Conservation (phyloP, 148 eudicot species). For the Gaultheria prostrata region DNA sequence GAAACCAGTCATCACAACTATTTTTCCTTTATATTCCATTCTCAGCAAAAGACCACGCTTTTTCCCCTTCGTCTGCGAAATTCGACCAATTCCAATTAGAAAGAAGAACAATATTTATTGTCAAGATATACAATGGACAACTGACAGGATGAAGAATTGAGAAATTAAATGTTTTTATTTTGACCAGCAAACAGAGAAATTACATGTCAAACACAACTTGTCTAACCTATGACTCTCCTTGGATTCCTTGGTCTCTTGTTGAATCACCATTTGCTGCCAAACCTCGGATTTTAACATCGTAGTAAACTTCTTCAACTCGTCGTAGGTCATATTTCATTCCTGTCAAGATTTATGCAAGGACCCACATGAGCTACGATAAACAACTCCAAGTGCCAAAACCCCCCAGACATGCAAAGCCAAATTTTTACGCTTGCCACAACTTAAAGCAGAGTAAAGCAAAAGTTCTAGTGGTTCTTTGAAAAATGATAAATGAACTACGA, state of each 20-base stretch:
- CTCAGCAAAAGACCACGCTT: background rate
- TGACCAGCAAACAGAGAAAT: background rate
- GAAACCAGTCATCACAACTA: background rate
- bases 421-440: background rate
- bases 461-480: background rate
- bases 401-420: background rate
- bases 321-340: constrained; percentile 95
- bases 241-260: constrained; percentile 37
- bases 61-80: background rate
- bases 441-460: background rate
- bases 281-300: constrained; percentile 95
- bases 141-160: background rate
- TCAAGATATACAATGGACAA: background rate
- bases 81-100: background rate
- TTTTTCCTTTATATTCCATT: background rate
- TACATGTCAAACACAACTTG: constrained; percentile 1
- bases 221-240: constrained; percentile 24
- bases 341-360: constrained; percentile 21
- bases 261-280: constrained; percentile 47
- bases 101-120: background rate
- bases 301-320: constrained; percentile 89
- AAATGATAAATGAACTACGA: background rate
- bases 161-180: too few relatives aligned
- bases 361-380: background rate
- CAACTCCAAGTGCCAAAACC: background rate